phyloP scores from a whole-genome alignment of 805 yeast genomes.

The Monosporozyma servazzii region DNA sequence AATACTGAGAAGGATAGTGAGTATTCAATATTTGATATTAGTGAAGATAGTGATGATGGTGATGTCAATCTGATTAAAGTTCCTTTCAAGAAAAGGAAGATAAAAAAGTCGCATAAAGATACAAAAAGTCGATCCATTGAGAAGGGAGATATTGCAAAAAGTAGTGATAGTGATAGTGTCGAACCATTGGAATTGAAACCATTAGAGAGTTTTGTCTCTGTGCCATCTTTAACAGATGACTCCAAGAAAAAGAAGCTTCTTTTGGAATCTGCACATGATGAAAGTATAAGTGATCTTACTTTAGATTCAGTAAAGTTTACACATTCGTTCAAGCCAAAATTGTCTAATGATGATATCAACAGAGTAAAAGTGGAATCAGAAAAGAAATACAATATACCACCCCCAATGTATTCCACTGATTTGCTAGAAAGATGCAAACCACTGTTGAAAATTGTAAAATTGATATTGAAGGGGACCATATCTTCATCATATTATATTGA shows the following conservation, averaged over 20 bases:
- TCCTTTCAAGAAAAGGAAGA: not conserved
- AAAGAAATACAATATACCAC: slow-evolving; percentile 14
- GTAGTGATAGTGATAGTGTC: not conserved
- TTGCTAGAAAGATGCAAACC: slow-evolving; percentile 13
- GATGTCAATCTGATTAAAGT: not conserved
- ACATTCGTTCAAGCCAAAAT: not conserved
- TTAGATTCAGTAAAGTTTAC: not conserved
- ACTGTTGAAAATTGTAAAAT: slow-evolving; percentile 30
- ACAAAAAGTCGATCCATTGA: not conserved
- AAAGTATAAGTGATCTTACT: not conserved
- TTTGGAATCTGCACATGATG: not conserved
- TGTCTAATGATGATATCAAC: not conserved
- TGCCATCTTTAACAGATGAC: not conserved
- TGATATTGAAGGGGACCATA: slow-evolving; percentile 36
- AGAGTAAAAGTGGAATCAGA: not conserved
- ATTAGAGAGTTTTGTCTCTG: not conserved
- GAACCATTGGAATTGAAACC: not conserved
- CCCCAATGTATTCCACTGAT: not conserved
- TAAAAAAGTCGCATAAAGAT: not conserved
- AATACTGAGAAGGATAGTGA: not conserved
- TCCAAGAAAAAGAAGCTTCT: not conserved
- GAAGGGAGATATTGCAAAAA: not conserved
- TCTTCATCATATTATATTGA: slow-evolving; percentile 42
- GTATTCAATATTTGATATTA: not conserved
- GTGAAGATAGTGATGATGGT: not conserved